A percentile compares a stretch with the other conserved stretches of the same genome.
phyloP scores from a whole-genome alignment of 2,329 filamentous ascomycete species.

The Uncinocarpus reesii region DNA sequence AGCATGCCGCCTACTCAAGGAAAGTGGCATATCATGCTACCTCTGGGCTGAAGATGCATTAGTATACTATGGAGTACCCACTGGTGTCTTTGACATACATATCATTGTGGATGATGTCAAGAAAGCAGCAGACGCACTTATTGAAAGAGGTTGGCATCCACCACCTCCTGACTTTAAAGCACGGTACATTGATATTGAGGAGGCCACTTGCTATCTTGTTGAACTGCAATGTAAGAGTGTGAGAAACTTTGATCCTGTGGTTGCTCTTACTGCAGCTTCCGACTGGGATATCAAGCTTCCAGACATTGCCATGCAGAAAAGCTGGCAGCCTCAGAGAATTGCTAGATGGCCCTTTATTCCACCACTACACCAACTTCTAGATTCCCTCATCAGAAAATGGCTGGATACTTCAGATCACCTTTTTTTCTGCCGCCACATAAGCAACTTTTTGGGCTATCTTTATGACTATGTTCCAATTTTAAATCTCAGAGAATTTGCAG shows the following conservation, averaged over 20 bases:
- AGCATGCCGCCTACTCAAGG: slow-evolving; percentile 12
- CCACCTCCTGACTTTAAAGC: slow-evolving; percentile 13
- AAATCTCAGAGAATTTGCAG: slow-evolving; percentile 17
- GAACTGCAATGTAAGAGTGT: slow-evolving; percentile 16
- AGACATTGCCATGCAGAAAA: slow-evolving; percentile 14
- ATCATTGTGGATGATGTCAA: slow-evolving; percentile 13
- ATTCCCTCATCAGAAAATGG: slow-evolving; percentile 19
- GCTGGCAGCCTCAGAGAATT: slow-evolving; percentile 7
- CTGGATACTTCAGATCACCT: slow-evolving; percentile 15
- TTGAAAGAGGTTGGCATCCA: slow-evolving; percentile 15
- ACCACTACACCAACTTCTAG: slow-evolving; percentile 16
- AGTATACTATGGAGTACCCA: slow-evolving; percentile 15
- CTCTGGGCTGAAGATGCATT: slow-evolving; percentile 15
- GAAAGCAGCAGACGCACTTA: slow-evolving; percentile 13
- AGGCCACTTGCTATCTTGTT: slow-evolving; percentile 14
- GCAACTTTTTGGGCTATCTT: slow-evolving; percentile 16
- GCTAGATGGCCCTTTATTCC: slow-evolving; percentile 16
- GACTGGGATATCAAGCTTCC: slow-evolving; percentile 18
- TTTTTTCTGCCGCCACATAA: slow-evolving; percentile 11
- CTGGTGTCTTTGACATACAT: slow-evolving; percentile 15
- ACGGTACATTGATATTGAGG: slow-evolving; percentile 10
- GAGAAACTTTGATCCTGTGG: slow-evolving; percentile 13
- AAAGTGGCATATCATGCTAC: slow-evolving; percentile 14
- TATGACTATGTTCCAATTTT: slow-evolving; percentile 17
- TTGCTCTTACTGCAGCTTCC: slow-evolving; percentile 18